Base-by-base conservation (phyloP, 257 asterid genomes). In the Thymus mandschuricus region DNA sequence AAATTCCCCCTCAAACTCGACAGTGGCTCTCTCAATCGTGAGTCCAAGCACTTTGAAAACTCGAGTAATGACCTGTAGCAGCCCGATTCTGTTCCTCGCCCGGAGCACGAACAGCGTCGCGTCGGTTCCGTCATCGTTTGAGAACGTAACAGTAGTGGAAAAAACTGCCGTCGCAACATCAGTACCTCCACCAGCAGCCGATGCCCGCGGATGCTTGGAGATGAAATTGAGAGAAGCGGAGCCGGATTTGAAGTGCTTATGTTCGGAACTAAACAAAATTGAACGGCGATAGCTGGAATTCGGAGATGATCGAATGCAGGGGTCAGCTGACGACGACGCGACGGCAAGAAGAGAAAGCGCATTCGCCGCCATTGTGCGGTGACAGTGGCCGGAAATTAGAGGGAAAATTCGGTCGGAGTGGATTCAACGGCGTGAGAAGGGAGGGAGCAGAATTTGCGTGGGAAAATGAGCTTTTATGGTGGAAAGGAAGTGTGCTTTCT, bases 11-110 rank as follows among this genome's bases (percentile, higher is more conserved):
- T 80, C 85, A 35, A 83, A 83, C 57, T 83, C 85, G 49, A 83
- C 76, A 0, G 75, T 68, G 46, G 82, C 88, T 41, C 75, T 78
- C 46, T 83, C 79, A 43, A 83, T 66, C 15, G 40, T 62, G 10
- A 83, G 78, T 11, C 83, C 85, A 15, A 83, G 78, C 60, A 80
- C 80, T 51, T 72, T 75, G 80, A 83, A 83, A 29, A 80, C 83
- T 64, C 80, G 70, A 66, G 87, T 83, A 56, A 80, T 78, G 28
- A 83, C 73, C 62, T 81, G 83, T 10, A 83, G 80, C 28, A 80
- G 78, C 59, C 87, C 87, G 59, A 83, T 75, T 64, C 41, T 81
- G 75, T 78, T 83, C 34, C 79, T 79, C 31, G 87, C 78, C 11
- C 55, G 75, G 44, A 83, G 70, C 34, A 75, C 35, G 52, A 80